Percentiles rank a stretch among this genome's conserved stretches.
Conservation (phyloP, 2,329 filamentous ascomycete species). For the Verticillium isaacii region DNA sequence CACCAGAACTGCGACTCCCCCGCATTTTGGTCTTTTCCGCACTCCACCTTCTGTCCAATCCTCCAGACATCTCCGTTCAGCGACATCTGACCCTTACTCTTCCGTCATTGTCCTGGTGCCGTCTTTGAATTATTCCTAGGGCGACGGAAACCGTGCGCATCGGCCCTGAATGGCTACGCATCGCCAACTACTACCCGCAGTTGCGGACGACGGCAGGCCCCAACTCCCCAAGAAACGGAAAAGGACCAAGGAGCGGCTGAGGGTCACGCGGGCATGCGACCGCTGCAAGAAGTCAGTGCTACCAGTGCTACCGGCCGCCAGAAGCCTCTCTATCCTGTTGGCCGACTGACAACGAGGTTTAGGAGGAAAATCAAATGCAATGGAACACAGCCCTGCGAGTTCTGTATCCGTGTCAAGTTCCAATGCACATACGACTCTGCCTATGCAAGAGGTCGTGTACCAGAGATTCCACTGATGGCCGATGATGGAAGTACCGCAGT, state of each 20-base stretch:
- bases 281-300: slow-evolving; percentile 38
- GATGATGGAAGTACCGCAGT: slow-evolving; percentile 5
- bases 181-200: not conserved
- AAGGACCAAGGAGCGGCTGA: slow-evolving; percentile 24
- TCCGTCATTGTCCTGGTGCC: not conserved
- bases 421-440: slow-evolving; percentile 45
- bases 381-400: slow-evolving; percentile 24
- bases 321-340: not conserved
- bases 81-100: not conserved
- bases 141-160: not conserved
- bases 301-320: slow-evolving; percentile 11
- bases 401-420: slow-evolving; percentile 23
- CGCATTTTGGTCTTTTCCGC: not conserved
- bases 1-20: not conserved
- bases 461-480: slow-evolving; percentile 25
- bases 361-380: slow-evolving; percentile 31
- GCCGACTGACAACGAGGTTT: not conserved
- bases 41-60: not conserved
- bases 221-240: slow-evolving; percentile 7
- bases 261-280: slow-evolving; percentile 43
- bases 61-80: not conserved
- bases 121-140: not conserved
- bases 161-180: slow-evolving; percentile 3
- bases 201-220: not conserved
- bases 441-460: slow-evolving; percentile 42